phyloP scores from a whole-genome alignment of 768 basidiomycete genomes.

The Pisolithus sp. region DNA sequence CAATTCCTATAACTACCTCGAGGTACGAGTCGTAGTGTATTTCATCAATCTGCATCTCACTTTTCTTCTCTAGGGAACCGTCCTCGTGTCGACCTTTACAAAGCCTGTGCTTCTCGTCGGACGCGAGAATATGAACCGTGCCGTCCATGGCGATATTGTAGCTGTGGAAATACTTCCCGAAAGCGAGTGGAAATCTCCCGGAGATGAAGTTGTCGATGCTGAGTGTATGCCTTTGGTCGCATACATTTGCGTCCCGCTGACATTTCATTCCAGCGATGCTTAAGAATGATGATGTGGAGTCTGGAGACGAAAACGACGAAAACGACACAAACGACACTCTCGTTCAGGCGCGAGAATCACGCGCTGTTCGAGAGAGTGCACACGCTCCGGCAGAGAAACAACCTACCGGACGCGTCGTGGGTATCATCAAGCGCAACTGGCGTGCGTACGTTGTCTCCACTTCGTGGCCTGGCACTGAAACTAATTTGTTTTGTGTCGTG shows the following conservation, averaged over 20 bases:
- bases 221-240: conserved; percentile 49
- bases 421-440: conserved; percentile 94
- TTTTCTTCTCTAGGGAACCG: conserved; percentile 55
- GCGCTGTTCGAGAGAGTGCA: neutral
- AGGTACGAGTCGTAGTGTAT: conserved; percentile 39
- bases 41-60: neutral
- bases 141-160: conserved; percentile 90
- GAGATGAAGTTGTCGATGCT: conserved; percentile 90
- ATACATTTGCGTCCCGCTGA: neutral
- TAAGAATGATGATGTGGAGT: conserved; percentile 79
- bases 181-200: conserved; percentile 87
- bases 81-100: conserved; percentile 62
- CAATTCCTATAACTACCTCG: conserved; percentile 92
- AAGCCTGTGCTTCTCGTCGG: conserved; percentile 84
- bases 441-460: conserved; percentile 58
- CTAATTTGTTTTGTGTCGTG: neutral
- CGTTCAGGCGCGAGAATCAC: neutral
- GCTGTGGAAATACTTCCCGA: conserved; percentile 84
- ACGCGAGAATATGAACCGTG: conserved; percentile 91
- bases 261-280: conserved; percentile 52
- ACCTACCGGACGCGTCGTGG: conserved; percentile 89
- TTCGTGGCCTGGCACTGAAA: neutral
- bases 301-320: conserved; percentile 51
- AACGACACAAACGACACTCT: conserved; percentile 21
- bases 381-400: conserved; percentile 52